Percentiles rank a stretch among this genome's conserved stretches.
These are phyloP conservation scores for Phoma herbarum DNA, from an alignment of 2,329 filamentous ascomycete species.

Conservation along the genomic window DNA sequence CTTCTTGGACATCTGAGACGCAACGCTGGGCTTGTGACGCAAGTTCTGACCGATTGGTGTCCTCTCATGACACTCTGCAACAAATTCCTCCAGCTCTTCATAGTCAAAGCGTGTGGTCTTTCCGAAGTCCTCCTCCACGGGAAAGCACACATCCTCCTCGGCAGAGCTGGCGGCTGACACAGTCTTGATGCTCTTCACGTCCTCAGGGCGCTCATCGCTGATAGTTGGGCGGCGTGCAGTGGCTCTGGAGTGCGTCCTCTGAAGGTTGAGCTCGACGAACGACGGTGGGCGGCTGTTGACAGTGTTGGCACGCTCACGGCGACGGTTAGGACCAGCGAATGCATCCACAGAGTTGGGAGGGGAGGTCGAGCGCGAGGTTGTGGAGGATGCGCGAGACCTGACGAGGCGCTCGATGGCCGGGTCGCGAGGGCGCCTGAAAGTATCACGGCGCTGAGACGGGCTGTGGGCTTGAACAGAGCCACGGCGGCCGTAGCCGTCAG, in stretches of 20 bases:
- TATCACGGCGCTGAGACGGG: constrained; percentile 54
- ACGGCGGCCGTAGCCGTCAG: constrained; percentile 57
- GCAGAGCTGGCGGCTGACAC: constrained; percentile 73
- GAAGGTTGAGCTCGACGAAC: constrained; percentile 66
- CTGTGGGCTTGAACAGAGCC: constrained; percentile 53
- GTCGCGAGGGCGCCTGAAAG: constrained; percentile 54
- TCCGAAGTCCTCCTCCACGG: constrained; percentile 73
- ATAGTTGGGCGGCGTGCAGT: constrained; percentile 70
- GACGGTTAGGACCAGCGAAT: constrained; percentile 88
- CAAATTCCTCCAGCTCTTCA: constrained; percentile 92
- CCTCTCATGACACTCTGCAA: constrained; percentile 66
- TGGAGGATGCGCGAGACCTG: constrained; percentile 59
- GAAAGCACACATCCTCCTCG: constrained; percentile 90
- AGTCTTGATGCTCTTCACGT: constrained; percentile 67
- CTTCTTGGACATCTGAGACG: constrained; percentile 58
- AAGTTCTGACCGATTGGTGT: constrained; percentile 57
- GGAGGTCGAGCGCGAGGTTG: constrained; percentile 74
- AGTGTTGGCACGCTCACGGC: constrained; percentile 78
- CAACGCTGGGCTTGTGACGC: constrained; percentile 47
- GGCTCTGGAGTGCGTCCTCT: constrained; percentile 74
- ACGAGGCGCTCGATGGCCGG: constrained; percentile 44
- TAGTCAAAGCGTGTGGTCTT: constrained; percentile 88
- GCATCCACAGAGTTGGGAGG: constrained; percentile 98
- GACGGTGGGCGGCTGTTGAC: constrained; percentile 65
- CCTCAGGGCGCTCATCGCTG: constrained; percentile 66